Conservation (phyloP, 805 yeast genomes). For the Sugiyamaella americana region DNA sequence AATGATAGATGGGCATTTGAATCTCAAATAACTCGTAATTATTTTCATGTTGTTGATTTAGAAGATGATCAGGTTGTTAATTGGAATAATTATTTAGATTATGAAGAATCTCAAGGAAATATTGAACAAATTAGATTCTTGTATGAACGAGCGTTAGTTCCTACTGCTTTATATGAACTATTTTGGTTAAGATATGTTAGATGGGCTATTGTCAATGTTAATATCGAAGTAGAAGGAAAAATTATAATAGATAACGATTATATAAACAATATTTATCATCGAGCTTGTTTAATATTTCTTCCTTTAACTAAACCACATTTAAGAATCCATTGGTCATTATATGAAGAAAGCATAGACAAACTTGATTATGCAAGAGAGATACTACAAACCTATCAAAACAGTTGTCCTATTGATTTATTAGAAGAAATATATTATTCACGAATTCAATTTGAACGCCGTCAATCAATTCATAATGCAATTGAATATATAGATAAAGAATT, state of each 20-base stretch:
- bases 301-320: slow-evolving; percentile 29
- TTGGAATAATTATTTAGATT: slow-evolving; percentile 64
- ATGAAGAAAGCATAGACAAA: slow-evolving; percentile 29
- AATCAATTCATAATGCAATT: slow-evolving; percentile 7
- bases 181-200: slow-evolving; percentile 67
- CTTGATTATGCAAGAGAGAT: slow-evolving; percentile 27
- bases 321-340: slow-evolving; percentile 31
- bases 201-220: slow-evolving; percentile 37
- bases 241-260: slow-evolving; percentile 9
- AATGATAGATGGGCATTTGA: slow-evolving; percentile 72
- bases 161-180: slow-evolving; percentile 49
- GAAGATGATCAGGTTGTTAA: slow-evolving; percentile 39
- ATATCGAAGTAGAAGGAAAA: slow-evolving; percentile 8
- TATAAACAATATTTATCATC: slow-evolving; percentile 41
- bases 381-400: slow-evolving; percentile 9
- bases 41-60: slow-evolving; percentile 49
- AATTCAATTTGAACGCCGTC: slow-evolving; percentile 24
- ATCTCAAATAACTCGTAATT: slow-evolving; percentile 50
- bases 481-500: background rate
- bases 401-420: slow-evolving; percentile 8
- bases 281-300: slow-evolving; percentile 40
- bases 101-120: slow-evolving; percentile 38
- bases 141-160: slow-evolving; percentile 61
- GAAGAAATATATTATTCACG: slow-evolving; percentile 17
- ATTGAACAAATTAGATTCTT: slow-evolving; percentile 36